phyloP scores from a whole-genome alignment of 2,329 filamentous ascomycete species.

The Phialophora expanda region DNA sequence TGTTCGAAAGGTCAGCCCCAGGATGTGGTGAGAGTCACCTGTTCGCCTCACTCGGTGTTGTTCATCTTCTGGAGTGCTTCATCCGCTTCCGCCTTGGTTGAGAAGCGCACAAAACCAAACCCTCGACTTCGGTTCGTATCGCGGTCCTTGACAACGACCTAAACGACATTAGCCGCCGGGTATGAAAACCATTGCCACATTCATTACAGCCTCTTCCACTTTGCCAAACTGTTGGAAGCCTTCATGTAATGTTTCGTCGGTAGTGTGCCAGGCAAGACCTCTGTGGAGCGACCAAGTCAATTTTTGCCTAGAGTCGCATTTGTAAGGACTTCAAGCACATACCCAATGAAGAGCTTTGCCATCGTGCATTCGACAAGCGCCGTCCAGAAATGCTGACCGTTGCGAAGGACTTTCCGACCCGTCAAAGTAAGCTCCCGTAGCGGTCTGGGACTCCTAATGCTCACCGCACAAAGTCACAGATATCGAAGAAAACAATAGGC shows the following conservation, averaged over 20 bases:
- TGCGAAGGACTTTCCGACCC: conserved; percentile 6
- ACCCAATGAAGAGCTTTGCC: conserved; percentile 42
- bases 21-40: conserved; percentile 45
- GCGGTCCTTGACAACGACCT: conserved; percentile 98
- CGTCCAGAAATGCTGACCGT: conserved; percentile 8
- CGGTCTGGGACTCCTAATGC: conserved; percentile 23
- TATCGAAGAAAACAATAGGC: conserved; percentile 27
- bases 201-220: conserved; percentile 87
- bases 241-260: conserved; percentile 80
- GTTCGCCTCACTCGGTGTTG: conserved; percentile 66
- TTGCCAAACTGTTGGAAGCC: conserved; percentile 92
- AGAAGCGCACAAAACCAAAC: conserved; percentile 94
- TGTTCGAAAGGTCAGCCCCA: conserved; percentile 48
- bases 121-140: conserved; percentile 96
- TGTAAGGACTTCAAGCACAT: conserved; percentile 21
- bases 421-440: conserved; percentile 21
- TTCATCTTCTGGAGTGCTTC: conserved; percentile 52
- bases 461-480: conserved; percentile 29
- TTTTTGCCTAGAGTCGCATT: conserved; percentile 17
- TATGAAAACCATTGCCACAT: conserved; percentile 25
- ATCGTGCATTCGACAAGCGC: conserved; percentile 27
- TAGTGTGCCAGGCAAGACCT: conserved; percentile 98
- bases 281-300: conserved; percentile 54
- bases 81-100: conserved; percentile 52
- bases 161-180: conserved; percentile 37